Percentiles rank a stretch among this genome's conserved stretches.
These are phyloP conservation scores for Suillus cothurnatus DNA, from an alignment of 768 basidiomycete genomes.

Conservation along the genomic window DNA sequence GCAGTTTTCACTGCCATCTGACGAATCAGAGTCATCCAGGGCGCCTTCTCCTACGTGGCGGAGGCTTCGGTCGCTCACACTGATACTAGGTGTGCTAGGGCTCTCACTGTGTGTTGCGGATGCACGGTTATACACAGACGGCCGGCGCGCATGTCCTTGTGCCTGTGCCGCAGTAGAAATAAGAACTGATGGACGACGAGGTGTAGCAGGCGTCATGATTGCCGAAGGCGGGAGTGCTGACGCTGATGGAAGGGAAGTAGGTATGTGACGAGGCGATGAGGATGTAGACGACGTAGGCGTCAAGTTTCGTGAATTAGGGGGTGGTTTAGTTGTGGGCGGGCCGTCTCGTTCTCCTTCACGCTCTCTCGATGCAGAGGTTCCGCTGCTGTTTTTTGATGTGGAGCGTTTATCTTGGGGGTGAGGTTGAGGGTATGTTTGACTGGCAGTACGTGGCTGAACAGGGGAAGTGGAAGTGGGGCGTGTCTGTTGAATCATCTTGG, in stretches of 20 bases:
- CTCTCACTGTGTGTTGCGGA: conserved; percentile 42
- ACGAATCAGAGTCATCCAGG: conserved; percentile 77
- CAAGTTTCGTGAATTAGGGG: conserved; percentile 45
- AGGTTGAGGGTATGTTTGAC: conserved; percentile 2
- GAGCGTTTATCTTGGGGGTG: conserved; percentile 16
- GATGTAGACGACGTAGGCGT: conserved; percentile 62
- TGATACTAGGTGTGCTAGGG: conserved; percentile 29
- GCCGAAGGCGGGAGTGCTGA: conserved; percentile 38
- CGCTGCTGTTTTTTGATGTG: conserved; percentile 16
- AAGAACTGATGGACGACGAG: conserved; percentile 41
- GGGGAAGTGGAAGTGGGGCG: conserved; percentile 24
- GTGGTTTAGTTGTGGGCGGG: conserved; percentile 26
- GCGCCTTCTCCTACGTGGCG: conserved; percentile 78
- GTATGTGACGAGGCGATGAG: conserved; percentile 54
- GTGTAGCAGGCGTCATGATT: conserved; percentile 47
- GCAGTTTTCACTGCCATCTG: conserved; percentile 32
- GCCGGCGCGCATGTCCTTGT: conserved; percentile 33
- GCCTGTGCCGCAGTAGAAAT: conserved; percentile 38
- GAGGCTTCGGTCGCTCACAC: conserved; percentile 47
- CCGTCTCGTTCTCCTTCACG: conserved; percentile 21
- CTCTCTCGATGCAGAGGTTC: conserved; percentile 31
- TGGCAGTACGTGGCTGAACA: conserved; percentile 24
- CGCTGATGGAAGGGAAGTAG: conserved; percentile 41
- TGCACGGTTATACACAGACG: conserved; percentile 45
- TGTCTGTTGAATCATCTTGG: conserved; percentile 7